Base-by-base conservation (phyloP, 192 early-diverging fungal genomes). In the Dissophora ornata region DNA sequence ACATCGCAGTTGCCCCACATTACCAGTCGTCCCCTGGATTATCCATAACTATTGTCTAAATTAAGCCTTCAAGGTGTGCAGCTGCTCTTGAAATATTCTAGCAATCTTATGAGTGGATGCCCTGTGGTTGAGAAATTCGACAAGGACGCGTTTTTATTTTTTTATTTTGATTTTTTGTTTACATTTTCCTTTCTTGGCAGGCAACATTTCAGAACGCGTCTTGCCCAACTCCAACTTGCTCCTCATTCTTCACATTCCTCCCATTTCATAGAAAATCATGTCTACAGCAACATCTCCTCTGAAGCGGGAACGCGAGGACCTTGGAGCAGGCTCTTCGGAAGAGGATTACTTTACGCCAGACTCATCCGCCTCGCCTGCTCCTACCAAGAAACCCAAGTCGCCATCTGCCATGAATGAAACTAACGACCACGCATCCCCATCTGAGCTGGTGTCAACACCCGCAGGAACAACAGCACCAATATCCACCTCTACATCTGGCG, bases 301-400 rank as follows among this genome's bases (percentile, higher is more conserved):
- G 9, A 77, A 67, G 30, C 64, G 73, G 3, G 73, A 77, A 46
- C 32, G 73, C 21, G 73, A 77, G 7, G 73, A 77, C 3, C 11
- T 38, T 1, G 32, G 25, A 4, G 63, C 42, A 5, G 51, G 30
- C n/a, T 62, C 64, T 3, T 77, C 73, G 9, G 64, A 67, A 16
- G 73, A 77, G 1, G 73, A 77, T 46, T 67, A 62, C 45, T 77
- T 77, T 46, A 77, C 64, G 7, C 64, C 73, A 4, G 63, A 58
- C 44, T 77, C 73, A 6, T 77, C 71, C 24, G 62, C 61, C 13
- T 74, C 70, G 22, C 70, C 70, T 16, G 62, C 38, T 4, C 70
- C 73, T 29, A 56, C 44, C 26, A 67, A 77, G 34, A 77, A 67
- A 57, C 54, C 54, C 58, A 77, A 67, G 64, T 77, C 73, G 13